These are phyloP conservation scores for Misopates orontium DNA, from an alignment of 257 asterid species.

Conservation along the genomic window DNA sequence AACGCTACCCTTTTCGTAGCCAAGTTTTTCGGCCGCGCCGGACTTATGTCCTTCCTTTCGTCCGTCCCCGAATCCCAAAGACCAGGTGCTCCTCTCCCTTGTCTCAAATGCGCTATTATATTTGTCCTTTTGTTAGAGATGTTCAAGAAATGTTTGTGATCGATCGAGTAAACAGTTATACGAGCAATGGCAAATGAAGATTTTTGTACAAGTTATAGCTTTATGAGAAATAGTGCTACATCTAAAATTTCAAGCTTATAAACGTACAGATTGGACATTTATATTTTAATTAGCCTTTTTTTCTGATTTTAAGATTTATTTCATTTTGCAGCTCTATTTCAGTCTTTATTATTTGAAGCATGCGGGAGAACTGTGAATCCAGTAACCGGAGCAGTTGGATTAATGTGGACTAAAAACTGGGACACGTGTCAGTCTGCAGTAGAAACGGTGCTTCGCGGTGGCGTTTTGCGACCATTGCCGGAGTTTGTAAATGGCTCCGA, in stretches of 20 bases:
- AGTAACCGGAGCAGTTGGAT: constrained; percentile 76
- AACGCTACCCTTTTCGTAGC: constrained; percentile 86
- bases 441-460: constrained; percentile 83
- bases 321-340: constrained; percentile 62
- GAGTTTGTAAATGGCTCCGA: constrained; percentile 29
- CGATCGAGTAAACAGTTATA: too few species aligned
- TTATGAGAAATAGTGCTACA: too few species aligned
- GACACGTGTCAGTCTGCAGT: constrained; percentile 76
- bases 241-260: not conserved
- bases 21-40: constrained; percentile 91
- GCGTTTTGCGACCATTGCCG: constrained; percentile 41
- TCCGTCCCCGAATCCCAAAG: constrained; percentile 66
- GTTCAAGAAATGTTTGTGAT: too few species aligned
- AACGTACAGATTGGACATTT: too few species aligned
- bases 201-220: too few species aligned
- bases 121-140: too few species aligned
- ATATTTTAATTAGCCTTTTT: too few species aligned
- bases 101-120: too few species aligned
- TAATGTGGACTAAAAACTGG: constrained; percentile 83
- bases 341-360: constrained; percentile 75
- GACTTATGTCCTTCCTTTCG: constrained; percentile 81
- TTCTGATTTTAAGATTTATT: not conserved
- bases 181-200: too few species aligned
- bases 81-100: constrained; percentile 45
- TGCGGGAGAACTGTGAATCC: constrained; percentile 90